A percentile compares a stretch with the other conserved stretches of the same genome.
Evolutionary conservation across 2,329 filamentous ascomycete species (phyloP).

Genomic region (Cladosporium sp.): DNA sequence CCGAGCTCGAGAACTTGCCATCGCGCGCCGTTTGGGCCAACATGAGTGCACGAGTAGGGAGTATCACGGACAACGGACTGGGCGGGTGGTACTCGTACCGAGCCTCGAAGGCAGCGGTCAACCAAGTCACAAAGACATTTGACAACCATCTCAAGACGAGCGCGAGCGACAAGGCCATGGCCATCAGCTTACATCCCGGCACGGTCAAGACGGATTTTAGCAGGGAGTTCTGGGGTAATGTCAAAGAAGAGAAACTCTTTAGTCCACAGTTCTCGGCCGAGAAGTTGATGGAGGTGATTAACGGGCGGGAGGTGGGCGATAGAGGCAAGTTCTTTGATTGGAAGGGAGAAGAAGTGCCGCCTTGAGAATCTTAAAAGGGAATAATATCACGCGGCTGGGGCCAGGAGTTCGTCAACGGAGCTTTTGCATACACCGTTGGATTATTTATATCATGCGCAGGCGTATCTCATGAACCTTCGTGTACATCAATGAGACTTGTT

Average conservation of each 20-base stretch:
- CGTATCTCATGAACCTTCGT: constrained; percentile 1
- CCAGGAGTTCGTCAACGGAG: neutral
- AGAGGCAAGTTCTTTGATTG: constrained; percentile 66
- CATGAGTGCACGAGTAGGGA: constrained; percentile 75
- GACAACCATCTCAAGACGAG: constrained; percentile 60
- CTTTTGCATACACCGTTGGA: neutral
- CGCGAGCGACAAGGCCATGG: constrained; percentile 59
- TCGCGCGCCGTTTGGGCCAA: constrained; percentile 61
- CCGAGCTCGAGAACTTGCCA: constrained; percentile 34
- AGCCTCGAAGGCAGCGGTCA: constrained; percentile 69
- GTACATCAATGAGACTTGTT: neutral
- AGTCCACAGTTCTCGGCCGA: constrained; percentile 61
- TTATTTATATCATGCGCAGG: constrained; percentile 4
- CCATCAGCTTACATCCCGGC: constrained; percentile 70
- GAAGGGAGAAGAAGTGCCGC: constrained; percentile 59
- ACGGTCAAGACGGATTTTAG: constrained; percentile 74
- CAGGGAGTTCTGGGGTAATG: constrained; percentile 64
- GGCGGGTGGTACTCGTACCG: constrained; percentile 84
- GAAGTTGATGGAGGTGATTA: constrained; percentile 58
- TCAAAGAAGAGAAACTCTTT: constrained; percentile 60
- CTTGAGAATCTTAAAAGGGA: constrained; percentile 35
- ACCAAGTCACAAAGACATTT: constrained; percentile 64
- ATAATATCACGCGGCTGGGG: too few relatives aligned
- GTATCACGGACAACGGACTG: constrained; percentile 63
- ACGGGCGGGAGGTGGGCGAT: constrained; percentile 42